Evolutionary conservation across 148 eudicot species (phyloP), one percentile per base, ranked within the genome.

Genomic region (Chenopodium formosanum): DNA sequence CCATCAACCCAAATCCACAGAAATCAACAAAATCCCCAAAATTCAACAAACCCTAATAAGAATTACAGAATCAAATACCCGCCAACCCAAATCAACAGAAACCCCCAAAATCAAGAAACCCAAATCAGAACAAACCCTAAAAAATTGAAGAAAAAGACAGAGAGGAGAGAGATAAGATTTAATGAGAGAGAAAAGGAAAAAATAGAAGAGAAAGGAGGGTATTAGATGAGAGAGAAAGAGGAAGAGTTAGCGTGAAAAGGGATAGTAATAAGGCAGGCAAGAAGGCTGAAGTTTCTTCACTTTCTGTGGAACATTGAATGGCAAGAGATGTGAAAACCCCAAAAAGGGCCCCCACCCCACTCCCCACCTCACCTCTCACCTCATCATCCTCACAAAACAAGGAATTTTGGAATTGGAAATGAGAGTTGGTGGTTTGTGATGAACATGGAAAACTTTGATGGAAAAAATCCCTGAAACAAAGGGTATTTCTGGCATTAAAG

Each of bases 271-370:
- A 56, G 12, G 32, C 20, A 67, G 47, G 71, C 27, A 46, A 64
- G 27, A 74, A 50, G 70, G 76, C 14, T 52, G 50, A 70, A 48
- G 64, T 6, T 25, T 29, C 52, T 9, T 73, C 71, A 4, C 78
- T 74, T 22, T 65, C 79, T 78, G 46, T 72, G 70, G 83, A 64
- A 80, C 83, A 76, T 80, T 80, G 83, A 80, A 70, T 84, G 86
- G 80, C 7, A 70, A 76, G 83, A 73, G 70, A 70, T 50, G 80
- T 80, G 84, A 84, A 84, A 81, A 81, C 77, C 81, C 84, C 76
- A 84, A 84, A 84, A 84, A 77, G 86, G 84, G 84, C 74, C 84
- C 81, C 78, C 16, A 52, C 56, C 20, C 62, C 62, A 13, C 60
- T 12, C 62, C 62, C 16, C 56, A 52, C 16, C 56, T 52, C 56